These are phyloP conservation scores for Sporothrix mexicana DNA, from an alignment of 2,329 filamentous ascomycete genomes.

Conservation along the genomic window DNA sequence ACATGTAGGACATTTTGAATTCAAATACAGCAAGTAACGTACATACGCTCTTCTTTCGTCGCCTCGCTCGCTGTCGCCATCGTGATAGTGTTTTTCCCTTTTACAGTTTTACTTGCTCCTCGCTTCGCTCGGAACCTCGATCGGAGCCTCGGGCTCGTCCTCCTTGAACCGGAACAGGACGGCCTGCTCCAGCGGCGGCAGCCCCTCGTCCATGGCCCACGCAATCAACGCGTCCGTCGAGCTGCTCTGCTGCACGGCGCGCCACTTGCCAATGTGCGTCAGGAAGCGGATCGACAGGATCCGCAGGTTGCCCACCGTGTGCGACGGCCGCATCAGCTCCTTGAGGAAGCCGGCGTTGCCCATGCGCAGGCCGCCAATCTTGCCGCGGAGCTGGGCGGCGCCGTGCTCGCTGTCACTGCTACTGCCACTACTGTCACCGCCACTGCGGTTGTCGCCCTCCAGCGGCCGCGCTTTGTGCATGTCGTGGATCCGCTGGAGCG, in stretches of 20 bases:
- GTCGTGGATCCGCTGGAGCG: constrained; percentile 22
- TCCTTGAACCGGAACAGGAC: constrained; percentile 33
- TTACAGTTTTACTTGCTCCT: too few species aligned
- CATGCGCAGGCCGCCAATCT: constrained; percentile 26
- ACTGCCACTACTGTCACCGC: too few species aligned
- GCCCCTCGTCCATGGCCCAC: constrained; percentile 5
- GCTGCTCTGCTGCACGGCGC: background rate
- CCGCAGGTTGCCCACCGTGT: constrained; percentile 12
- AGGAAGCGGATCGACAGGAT: constrained; percentile 29
- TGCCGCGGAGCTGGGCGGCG: background rate
- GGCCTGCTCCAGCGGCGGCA: constrained; percentile 32
- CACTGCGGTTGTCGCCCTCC: background rate
- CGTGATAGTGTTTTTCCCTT: too few species aligned
- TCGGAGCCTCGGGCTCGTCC: too few species aligned
- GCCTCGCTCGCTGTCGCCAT: background rate
- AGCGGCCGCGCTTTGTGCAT: background rate
- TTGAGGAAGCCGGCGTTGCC: constrained; percentile 32
- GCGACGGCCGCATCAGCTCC: constrained; percentile 21
- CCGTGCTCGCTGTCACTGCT: background rate
- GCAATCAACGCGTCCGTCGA: background rate
- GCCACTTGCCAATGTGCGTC: background rate
- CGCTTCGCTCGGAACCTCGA: too few species aligned
- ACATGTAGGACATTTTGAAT: background rate
- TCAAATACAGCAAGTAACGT: background rate
- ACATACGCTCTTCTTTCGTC: background rate